Conservation (phyloP, 2,329 filamentous ascomycete genomes). For the Talaromyces marneffei region DNA sequence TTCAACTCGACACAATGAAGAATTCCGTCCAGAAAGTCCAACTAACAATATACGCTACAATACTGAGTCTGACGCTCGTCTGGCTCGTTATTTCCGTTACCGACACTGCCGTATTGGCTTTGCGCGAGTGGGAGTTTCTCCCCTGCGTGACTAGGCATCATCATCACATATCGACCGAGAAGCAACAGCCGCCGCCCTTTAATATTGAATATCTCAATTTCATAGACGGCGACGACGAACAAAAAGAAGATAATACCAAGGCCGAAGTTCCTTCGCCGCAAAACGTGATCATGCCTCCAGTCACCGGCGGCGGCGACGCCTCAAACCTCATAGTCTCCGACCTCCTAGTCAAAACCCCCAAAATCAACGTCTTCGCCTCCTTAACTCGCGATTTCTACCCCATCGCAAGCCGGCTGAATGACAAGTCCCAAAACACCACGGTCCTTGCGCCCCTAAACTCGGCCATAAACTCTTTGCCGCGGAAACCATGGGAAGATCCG, state of each 20-base stretch:
- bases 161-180: not conserved
- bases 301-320: not conserved
- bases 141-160: not conserved
- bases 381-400: constrained; percentile 69
- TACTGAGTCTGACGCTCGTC: constrained; percentile 3
- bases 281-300: constrained; percentile 20
- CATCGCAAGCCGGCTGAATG: constrained; percentile 64
- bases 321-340: constrained; percentile 67
- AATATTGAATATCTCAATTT: not conserved
- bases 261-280: not conserved
- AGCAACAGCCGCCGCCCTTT: not conserved
- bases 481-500: constrained; percentile 68
- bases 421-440: constrained; percentile 64
- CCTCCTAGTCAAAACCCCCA: constrained; percentile 71
- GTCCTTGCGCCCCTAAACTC: constrained; percentile 83
- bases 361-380: constrained; percentile 77
- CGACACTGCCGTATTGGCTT: constrained; percentile 6
- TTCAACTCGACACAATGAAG: constrained; percentile 3
- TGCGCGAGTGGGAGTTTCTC: constrained; percentile 3
- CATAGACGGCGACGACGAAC: not conserved
- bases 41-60: constrained; percentile 7
- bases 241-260: not conserved
- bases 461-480: constrained; percentile 68
- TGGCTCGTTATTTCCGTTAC: constrained; percentile 1
- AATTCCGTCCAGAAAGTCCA: constrained; percentile 7